Conservation (phyloP, 371 early-diverging fungal species). For the Actinomortierella wolfii region DNA sequence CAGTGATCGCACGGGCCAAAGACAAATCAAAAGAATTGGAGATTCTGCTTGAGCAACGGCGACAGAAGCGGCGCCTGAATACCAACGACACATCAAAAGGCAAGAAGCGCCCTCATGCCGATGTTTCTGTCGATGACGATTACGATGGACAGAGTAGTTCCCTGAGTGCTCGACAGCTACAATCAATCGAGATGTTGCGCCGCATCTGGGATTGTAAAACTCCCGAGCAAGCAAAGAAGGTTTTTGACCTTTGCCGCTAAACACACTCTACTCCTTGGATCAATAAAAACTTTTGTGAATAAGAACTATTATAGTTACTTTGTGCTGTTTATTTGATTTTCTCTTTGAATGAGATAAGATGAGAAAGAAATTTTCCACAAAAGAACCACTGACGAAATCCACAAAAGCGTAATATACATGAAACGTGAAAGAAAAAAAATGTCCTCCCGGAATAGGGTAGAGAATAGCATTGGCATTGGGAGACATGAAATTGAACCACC, state of each 20-base stretch:
- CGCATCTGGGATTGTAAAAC: too few species aligned
- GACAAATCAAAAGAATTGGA: conserved; percentile 63
- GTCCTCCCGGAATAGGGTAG: neutral
- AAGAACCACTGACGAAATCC: neutral
- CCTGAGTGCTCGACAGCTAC: too few species aligned
- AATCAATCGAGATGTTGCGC: too few species aligned
- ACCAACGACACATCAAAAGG: too few species aligned
- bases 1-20: conserved; percentile 59
- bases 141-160: neutral
- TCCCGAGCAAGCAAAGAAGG: too few species aligned
- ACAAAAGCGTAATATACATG: neutral
- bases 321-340: too few species aligned
- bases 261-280: too few species aligned
- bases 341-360: neutral
- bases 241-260: too few species aligned
- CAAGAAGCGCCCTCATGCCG: neutral
- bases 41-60: conserved; percentile 28
- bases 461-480: conserved; percentile 3
- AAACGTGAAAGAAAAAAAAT: neutral
- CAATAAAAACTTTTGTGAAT: neutral
- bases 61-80: conserved; percentile 17
- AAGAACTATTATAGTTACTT: too few species aligned
- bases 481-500: neutral
- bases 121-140: neutral
- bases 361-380: too few species aligned